Evolutionary conservation across 176 grass and related monocot genomes (phyloP).

Genomic region (Alloteropsis semialata): DNA sequence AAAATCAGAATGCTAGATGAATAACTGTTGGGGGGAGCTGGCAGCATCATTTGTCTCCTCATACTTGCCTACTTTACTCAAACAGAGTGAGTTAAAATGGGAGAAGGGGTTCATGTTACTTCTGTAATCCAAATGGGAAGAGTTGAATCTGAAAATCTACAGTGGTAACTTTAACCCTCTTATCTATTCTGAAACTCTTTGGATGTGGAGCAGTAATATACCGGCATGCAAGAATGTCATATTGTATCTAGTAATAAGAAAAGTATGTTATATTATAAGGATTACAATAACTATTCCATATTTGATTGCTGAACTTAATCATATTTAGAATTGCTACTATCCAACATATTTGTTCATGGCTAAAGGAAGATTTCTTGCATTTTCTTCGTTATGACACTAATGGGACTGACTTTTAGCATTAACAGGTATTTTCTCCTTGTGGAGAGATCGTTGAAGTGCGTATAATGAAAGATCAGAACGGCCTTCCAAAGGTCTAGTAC

Average conservation of each 20-base stretch:
- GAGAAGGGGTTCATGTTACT: background rate
- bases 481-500: slow-evolving; percentile 61
- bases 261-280: background rate
- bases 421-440: slow-evolving; percentile 79
- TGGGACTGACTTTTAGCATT: slow-evolving; percentile 21
- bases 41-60: background rate
- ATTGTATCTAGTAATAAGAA: background rate
- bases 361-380: background rate
- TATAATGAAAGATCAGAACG: slow-evolving; percentile 70
- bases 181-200: background rate
- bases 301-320: slow-evolving; percentile 7
- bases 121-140: slow-evolving; percentile 9
- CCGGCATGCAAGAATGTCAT: background rate
- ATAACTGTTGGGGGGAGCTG: background rate
- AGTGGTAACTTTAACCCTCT: background rate
- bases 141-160: too few relatives aligned
- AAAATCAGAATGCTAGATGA: background rate
- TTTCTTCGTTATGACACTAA: background rate
- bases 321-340: background rate
- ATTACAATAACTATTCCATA: background rate
- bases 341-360: background rate
- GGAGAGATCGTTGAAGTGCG: slow-evolving; percentile 65
- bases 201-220: background rate
- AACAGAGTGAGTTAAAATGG: too few relatives aligned
- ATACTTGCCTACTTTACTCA: background rate